phyloP scores from a whole-genome alignment of 2,329 filamentous ascomycete species.

The Fusarium caatingaense region DNA sequence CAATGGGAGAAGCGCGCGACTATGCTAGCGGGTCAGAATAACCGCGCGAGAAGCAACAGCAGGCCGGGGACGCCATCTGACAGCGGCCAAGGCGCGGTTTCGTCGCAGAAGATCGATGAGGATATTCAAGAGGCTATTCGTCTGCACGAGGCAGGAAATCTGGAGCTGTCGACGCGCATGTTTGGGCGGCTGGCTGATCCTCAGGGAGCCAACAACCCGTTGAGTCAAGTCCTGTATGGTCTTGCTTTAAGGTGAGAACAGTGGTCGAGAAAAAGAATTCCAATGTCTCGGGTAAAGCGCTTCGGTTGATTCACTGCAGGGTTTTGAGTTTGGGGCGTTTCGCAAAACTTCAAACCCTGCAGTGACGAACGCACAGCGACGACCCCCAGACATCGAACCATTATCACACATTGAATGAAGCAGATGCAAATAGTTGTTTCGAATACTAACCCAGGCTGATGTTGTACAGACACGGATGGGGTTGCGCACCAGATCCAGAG shows the following conservation, averaged over 20 bases:
- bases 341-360: conserved; percentile 26
- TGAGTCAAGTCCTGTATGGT: conserved; percentile 96
- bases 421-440: background rate
- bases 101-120: conserved; percentile 66
- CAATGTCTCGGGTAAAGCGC: conserved; percentile 28
- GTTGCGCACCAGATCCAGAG: conserved; percentile 77
- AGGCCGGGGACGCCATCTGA: conserved; percentile 55
- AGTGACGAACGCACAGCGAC: background rate
- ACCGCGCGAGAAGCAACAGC: conserved; percentile 55
- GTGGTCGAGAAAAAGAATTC: background rate
- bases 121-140: conserved; percentile 96
- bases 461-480: conserved; percentile 85
- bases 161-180: conserved; percentile 82
- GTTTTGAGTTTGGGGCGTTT: conserved; percentile 12
- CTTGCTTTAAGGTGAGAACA: conserved; percentile 79
- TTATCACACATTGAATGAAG: background rate
- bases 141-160: conserved; percentile 85
- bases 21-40: conserved; percentile 77
- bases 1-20: conserved; percentile 95
- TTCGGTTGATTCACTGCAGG: background rate
- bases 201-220: conserved; percentile 85
- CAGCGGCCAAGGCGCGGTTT: conserved; percentile 49
- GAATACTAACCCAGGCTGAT: conserved; percentile 31
- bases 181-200: conserved; percentile 88
- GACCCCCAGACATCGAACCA: conserved; percentile 5